Conservation (phyloP, 2,329 filamentous ascomycete genomes). For the Penicillium sp. region DNA sequence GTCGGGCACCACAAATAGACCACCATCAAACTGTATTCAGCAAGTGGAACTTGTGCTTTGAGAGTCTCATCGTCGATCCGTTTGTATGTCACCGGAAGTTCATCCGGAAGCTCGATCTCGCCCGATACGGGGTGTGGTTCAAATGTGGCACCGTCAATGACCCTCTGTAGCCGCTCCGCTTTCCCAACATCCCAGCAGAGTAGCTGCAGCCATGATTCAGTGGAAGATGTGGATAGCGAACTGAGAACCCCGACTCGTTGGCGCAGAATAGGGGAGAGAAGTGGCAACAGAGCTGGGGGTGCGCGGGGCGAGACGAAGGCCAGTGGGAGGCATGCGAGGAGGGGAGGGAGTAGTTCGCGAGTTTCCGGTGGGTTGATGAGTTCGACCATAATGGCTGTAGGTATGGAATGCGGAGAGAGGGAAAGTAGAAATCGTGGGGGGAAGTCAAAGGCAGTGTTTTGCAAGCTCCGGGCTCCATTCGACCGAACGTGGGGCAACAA, state of each 20-base stretch:
- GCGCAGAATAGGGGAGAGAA: constrained; percentile 63
- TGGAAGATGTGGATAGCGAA: constrained; percentile 42
- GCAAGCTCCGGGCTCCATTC: constrained; percentile 17
- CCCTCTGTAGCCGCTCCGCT: constrained; percentile 53
- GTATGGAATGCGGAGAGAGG: constrained; percentile 2
- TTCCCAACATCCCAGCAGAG: constrained; percentile 59
- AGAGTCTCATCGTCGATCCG: constrained; percentile 63
- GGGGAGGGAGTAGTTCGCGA: constrained; percentile 58
- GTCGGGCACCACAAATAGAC: constrained; percentile 63
- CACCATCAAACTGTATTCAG: constrained; percentile 56
- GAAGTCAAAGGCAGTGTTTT: background rate
- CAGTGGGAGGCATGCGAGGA: constrained; percentile 63
- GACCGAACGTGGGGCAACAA: constrained; percentile 17
- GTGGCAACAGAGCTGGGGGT: constrained; percentile 60
- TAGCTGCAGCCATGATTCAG: constrained; percentile 58
- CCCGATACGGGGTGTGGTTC: constrained; percentile 66
- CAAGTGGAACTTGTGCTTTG: constrained; percentile 54
- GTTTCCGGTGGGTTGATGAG: constrained; percentile 57
- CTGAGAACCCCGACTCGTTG: constrained; percentile 61
- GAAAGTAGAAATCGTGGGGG: constrained; percentile 3
- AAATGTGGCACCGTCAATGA: constrained; percentile 56
- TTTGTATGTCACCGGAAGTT: constrained; percentile 56
- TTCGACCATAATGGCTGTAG: constrained; percentile 49
- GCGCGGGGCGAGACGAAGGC: constrained; percentile 60
- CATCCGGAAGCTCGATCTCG: constrained; percentile 62